Evolutionary conservation across 208 protist genomes (phyloP).

Genomic region (Phytomonas sp.): DNA sequence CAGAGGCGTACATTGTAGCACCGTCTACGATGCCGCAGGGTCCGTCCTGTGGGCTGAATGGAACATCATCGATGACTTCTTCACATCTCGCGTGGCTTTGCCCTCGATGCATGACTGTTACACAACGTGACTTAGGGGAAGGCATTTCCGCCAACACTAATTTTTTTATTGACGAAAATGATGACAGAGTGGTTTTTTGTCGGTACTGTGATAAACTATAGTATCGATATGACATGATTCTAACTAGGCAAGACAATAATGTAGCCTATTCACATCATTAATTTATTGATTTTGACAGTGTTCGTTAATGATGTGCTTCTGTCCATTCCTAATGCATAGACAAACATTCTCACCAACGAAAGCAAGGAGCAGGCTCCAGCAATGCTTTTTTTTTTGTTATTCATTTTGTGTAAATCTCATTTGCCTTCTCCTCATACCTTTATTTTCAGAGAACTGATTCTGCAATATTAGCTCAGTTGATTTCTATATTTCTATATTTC

Average conservation of each 20-base stretch:
- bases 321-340: background rate
- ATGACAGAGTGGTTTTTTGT: constrained; percentile 9
- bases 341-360: constrained; percentile 3
- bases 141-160: constrained; percentile 6
- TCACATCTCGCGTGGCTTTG: constrained; percentile 57
- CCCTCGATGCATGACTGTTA: constrained; percentile 51
- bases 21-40: constrained; percentile 39
- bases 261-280: background rate
- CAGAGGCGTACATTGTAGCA: constrained; percentile 44
- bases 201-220: constrained; percentile 21
- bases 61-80: background rate
- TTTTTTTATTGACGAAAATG: constrained; percentile 1
- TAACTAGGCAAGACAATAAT: background rate
- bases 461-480: background rate
- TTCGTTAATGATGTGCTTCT: background rate
- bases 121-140: constrained; percentile 26
- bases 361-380: background rate
- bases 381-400: constrained; percentile 5
- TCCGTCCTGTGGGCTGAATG: constrained; percentile 3
- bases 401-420: constrained; percentile 10
- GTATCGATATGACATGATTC: background rate
- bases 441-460: background rate
- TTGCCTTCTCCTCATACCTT: constrained; percentile 5
- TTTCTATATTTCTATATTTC: background rate
- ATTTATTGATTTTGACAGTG: background rate